Base-by-base conservation (phyloP, 83 land plant genomes). In the Picea abies region DNA sequence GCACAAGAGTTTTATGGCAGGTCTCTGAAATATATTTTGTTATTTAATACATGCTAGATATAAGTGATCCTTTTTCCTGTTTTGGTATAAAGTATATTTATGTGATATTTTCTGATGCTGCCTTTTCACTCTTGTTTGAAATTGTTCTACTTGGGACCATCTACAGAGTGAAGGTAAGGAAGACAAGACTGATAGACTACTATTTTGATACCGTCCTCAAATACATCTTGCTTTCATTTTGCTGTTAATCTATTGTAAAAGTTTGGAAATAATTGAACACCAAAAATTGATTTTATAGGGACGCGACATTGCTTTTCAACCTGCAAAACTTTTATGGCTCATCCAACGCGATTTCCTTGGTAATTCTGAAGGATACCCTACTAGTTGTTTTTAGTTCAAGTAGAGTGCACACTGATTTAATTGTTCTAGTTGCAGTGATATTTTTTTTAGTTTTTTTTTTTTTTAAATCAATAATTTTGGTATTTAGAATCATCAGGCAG, bases 1-100 rank as follows among this genome's bases (percentile, higher is more conserved):
- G 97, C 96, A 79, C 96, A 93, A 86, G 97, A 95, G 83, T 95
- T 95, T 79, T 93, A 93, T 87, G 96, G 96, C 61, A 96, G 97
- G 97, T 95, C 15, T 32, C 82, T 29, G 26, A 73, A 73, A 20
- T 73, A 9, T 19, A 3, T 72, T 17, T 8, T 37, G 77, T n/a
- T 47, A 22, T 79, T 78, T 32, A 12, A 17, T 47, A 1, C 58
- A n/a, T 11, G 44, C 20, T 9, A 73, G 58, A 73, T 73, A 44
- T 72, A 72, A 39, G 52, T 41, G 22, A 72, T 72, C 20, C 41
- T n/a, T 20, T 52, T 73, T 19, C 44, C 23, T n/a, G 47, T 73
- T 44, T 73, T 73, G 77, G 77, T 73, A 73, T 73, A 23, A 44
- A 72, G 22, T 5, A 44, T 44, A 58, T 32, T 44, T 11, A 39